phyloP scores from a whole-genome alignment of 2,329 filamentous ascomycete species.

The Penicillium sp. region DNA sequence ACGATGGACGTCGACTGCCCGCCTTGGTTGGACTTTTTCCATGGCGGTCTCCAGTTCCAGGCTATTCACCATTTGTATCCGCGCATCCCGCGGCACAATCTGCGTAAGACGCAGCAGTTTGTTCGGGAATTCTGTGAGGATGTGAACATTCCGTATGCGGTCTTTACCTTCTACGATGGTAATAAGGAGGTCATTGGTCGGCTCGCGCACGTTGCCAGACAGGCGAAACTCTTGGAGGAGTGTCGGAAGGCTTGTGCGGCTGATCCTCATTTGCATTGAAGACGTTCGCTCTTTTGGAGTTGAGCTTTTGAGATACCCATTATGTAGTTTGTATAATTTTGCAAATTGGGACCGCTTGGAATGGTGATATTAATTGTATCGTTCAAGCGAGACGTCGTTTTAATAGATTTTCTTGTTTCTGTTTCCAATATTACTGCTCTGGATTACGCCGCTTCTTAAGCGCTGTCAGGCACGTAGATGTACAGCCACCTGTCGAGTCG shows the following conservation, averaged over 20 bases:
- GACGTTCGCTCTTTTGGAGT: neutral
- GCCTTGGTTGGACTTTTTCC: conserved; percentile 79
- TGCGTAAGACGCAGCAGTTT: conserved; percentile 67
- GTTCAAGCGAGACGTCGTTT: neutral
- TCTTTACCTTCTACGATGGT: conserved; percentile 77
- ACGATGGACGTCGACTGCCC: conserved; percentile 92
- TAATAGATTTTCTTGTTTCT: neutral
- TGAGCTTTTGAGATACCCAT: neutral
- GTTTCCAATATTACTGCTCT: neutral
- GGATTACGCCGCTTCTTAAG: neutral
- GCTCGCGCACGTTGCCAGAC: conserved; percentile 70
- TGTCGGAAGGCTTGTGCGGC: conserved; percentile 53
- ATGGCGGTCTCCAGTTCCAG: conserved; percentile 84
- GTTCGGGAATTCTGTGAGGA: conserved; percentile 78
- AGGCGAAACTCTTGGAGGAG: conserved; percentile 69
- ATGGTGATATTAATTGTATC: neutral
- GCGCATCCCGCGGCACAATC: conserved; percentile 76
- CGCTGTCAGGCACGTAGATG: too few species aligned
- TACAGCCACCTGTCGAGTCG: too few species aligned
- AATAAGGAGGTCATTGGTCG: conserved; percentile 73
- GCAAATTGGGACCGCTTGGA: neutral
- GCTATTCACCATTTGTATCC: conserved; percentile 82
- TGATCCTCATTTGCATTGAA: conserved; percentile 14
- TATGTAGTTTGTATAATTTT: neutral
- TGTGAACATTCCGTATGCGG: conserved; percentile 75